Base-by-base conservation (phyloP, 495 filamentous ascomycete species). In the Talaromyces adpressus region DNA sequence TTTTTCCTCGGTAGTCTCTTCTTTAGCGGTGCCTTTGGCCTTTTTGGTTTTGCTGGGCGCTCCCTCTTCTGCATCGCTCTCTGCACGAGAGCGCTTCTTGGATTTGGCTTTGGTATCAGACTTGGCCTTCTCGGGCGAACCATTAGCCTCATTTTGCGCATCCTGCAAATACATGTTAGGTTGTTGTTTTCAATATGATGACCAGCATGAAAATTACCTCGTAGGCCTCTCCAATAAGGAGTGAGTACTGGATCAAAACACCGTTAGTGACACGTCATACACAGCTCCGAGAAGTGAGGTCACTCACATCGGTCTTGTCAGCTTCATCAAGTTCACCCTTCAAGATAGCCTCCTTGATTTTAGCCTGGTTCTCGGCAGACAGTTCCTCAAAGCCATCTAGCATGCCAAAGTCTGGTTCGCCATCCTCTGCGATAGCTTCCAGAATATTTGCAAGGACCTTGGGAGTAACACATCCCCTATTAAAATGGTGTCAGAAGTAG, bases 391-490 rank as follows among this genome's bases (percentile, higher is more conserved):
- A 91, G 58, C 91, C 91, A 73, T 93, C 88, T 45, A 91, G 61
- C 39, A 69, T 58, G 20, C 82, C 66, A 49, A 52, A 59, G 34
- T 78, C 77, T 22, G 67, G 70, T 22, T 75, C 76, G 5, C 75
- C 68, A 6, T 60, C 69, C 23, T 64, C 59, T 20, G 68, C 69
- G 53, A 85, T 71, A 6, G 59, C 54, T 2, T 82, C 77, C 32
- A 80, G 79, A 51, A 90, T 66, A 65, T 88, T 86, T 47, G 65
- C 27, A 61, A 93, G 75, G 58, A 85, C 76, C 29, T 74, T 70
- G 2, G 90, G 89, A 8, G 90, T 92, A 36, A 88, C 81, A 63
- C 91, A 95, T n/a, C 91, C 91, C 91, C 91, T 93, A 27, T 61
- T 34, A 22, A 5, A 4, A 49, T 20, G 11, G 45, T 49, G n/a